Base-by-base conservation (phyloP, 2,329 filamentous ascomycete genomes). In the Cercospora citrullina region DNA sequence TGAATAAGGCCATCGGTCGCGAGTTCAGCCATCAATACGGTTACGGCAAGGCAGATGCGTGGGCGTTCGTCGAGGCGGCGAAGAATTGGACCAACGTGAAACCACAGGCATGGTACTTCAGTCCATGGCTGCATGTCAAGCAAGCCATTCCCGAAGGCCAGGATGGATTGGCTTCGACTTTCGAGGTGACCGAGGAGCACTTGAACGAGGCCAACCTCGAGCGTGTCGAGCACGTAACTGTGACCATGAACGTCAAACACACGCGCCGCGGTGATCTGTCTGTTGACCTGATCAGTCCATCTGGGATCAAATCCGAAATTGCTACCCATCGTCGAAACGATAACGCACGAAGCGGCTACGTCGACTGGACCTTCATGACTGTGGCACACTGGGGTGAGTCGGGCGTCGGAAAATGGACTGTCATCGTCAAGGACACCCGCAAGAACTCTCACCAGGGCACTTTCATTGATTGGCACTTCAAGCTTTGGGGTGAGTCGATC, bases 311-410 rank as follows among this genome's bases (percentile, higher is more conserved):
- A 71, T 97, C 93, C 77, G 90, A 97, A 76, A 87, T 99, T 63
- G 91, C 94, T 4, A 91, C 89, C 12, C 84, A 90, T 1, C 90
- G 95, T 71, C 85, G 85, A 68, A 80, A 87, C 23, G 95, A 99
- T 78, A 83, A 85, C 1, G 86, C 85, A 39, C 77, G 81, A 0
- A 80, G 81, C 23, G 95, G 95, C 8, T 99, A 98, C 78, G 83
- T 89, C 42, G 93, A 98, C 81, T 99, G 95, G 95, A 98, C 94
- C 0, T 99, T 99, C 76, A 99, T 99, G 95, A 96, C 90, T 69
- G 95, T 99, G 42, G 94, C 90, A 71, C 95, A 99, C 79, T 99
- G 94, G 93, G 95, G 95, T 60, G 95, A 99, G 80, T 86, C 86
- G 53, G 94, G 93, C 68, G 80, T 94, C 66, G 95, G 95, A 63